Base-by-base conservation (phyloP, 164 flowering plant genomes). In the Cinnamomum micranthum region DNA sequence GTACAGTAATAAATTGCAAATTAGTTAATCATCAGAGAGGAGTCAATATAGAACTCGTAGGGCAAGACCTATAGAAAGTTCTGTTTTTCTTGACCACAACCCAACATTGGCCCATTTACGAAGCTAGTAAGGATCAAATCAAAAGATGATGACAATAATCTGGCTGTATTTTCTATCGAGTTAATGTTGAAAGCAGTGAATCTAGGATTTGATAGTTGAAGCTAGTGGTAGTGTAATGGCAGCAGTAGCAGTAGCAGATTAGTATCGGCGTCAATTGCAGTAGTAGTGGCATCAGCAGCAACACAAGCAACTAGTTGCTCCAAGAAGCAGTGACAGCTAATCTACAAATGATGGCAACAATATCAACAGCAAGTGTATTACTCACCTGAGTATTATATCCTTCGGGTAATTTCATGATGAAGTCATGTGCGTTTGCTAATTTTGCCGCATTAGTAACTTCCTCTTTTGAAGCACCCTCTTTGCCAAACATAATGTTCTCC, bases 381-480 rank as follows among this genome's bases (percentile, higher is more conserved):
- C 81, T 81, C 77, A 88, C 92, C 47, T 80, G 89, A 20, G 89
- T 87, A 2, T 87, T 86, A 74, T 89, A 89, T 72, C 88, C 90
- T 4, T 83, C 74, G 2, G 88, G 88, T 52, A 89, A 66, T 15
- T 78, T 65, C 1, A 33, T 22, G 24, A 87, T 87, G 86, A 89
- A 89, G 22, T 81, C 76, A 17, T 89, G 88, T 4, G 87, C 92
- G 80, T 89, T 86, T 28, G 88, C 85, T 51, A 80, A 83, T 71
- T 78, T 86, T 20, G 90, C 84, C 65, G 92, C 90, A 14, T 27
- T 72, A 1, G 76, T 65, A 28, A 86, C 80, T 12, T n/a, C 69
- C 17, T 81, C 89, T 83, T 77, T 74, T 14, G 87, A 65, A 68
- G 92, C 89, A 51, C 50, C 87, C 72, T 70, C 89, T 80, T 83